Conservation (phyloP, 2,329 filamentous ascomycete species). For the Beauveria brongniartii region DNA sequence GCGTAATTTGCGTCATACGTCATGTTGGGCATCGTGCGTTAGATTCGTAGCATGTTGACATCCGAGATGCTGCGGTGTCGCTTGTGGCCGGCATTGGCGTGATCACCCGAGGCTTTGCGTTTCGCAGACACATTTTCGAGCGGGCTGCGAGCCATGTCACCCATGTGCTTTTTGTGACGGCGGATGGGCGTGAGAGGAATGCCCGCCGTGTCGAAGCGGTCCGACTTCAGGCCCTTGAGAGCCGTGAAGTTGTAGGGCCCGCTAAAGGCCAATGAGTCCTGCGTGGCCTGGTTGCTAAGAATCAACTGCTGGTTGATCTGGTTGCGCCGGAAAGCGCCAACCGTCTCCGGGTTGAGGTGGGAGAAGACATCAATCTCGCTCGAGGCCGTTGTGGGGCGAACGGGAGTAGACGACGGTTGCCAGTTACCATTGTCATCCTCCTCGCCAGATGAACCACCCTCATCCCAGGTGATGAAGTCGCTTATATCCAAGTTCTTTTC, state of each 20-base stretch:
- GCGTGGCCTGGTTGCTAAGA: conserved; percentile 50
- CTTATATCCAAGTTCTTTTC: conserved; percentile 58
- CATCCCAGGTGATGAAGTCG: conserved; percentile 64
- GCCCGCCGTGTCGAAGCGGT: conserved; percentile 56
- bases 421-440: conserved; percentile 44
- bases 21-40: conserved; percentile 15
- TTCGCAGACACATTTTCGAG: conserved; percentile 42
- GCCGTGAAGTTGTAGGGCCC: conserved; percentile 52
- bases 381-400: conserved; percentile 38
- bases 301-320: conserved; percentile 56
- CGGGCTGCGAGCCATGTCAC: conserved; percentile 40
- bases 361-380: conserved; percentile 44
- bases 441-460: conserved; percentile 51
- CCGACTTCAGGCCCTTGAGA: conserved; percentile 55
- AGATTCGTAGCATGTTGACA: conserved; percentile 40
- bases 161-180: conserved; percentile 43
- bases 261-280: conserved; percentile 55
- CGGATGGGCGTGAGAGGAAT: conserved; percentile 61
- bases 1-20: conserved; percentile 6
- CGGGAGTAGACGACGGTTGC: conserved; percentile 44
- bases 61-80: conserved; percentile 52
- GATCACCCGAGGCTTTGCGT: conserved; percentile 44
- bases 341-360: conserved; percentile 56
- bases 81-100: conserved; percentile 37
- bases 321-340: conserved; percentile 70